Conservation (phyloP, 2,329 filamentous ascomycete genomes). For the Beauveria scarabaeidicola region DNA sequence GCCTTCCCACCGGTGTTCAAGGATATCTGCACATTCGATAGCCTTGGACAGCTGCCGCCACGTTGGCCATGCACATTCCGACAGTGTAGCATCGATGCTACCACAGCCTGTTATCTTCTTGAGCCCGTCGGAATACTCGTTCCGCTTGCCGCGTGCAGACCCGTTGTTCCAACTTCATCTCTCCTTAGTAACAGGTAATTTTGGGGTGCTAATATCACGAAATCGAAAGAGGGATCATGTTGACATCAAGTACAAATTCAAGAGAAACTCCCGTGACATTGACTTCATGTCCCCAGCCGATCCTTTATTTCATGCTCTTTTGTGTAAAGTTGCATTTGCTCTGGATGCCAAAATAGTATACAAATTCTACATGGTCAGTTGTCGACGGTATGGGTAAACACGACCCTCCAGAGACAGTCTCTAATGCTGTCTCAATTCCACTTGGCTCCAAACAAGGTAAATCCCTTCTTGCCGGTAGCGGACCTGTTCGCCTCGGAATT, state of each 20-base stretch:
- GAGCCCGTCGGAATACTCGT: too few relatives aligned
- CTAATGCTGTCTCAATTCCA: slow-evolving; percentile 29
- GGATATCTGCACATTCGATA: too few relatives aligned
- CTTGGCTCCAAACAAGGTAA: slow-evolving; percentile 54
- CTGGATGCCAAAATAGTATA: slow-evolving; percentile 7
- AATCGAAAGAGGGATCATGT: too few relatives aligned
- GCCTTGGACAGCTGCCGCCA: too few relatives aligned
- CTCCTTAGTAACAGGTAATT: too few relatives aligned
- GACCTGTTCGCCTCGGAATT: slow-evolving; percentile 39
- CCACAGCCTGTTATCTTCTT: too few relatives aligned
- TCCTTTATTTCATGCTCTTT: background rate
- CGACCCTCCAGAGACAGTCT: background rate
- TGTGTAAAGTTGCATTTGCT: background rate
- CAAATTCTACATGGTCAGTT: slow-evolving; percentile 4
- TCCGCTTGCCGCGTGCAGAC: too few relatives aligned
- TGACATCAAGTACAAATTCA: background rate
- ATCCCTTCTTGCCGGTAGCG: slow-evolving; percentile 30
- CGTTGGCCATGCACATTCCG: too few relatives aligned
- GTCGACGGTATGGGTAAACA: background rate
- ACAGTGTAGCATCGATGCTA: too few relatives aligned
- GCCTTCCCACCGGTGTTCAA: background rate
- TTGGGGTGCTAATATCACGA: too few relatives aligned
- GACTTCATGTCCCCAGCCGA: background rate
- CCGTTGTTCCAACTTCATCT: too few relatives aligned
- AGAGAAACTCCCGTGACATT: background rate